phyloP scores from a whole-genome alignment of 257 asterid species.

The Solanum ossicruentum region DNA sequence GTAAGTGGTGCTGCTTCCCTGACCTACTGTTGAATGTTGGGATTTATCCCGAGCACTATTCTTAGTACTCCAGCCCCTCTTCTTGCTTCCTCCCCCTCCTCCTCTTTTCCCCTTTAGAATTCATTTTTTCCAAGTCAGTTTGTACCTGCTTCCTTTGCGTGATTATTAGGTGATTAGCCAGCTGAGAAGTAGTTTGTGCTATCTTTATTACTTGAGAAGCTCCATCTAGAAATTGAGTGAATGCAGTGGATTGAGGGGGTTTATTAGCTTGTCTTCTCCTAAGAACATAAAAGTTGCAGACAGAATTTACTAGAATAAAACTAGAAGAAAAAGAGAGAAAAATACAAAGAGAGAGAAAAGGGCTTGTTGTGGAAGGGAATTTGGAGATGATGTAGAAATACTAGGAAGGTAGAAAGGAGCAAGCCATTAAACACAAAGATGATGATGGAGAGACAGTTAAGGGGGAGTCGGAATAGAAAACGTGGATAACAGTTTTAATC shows the following conservation, averaged over 20 bases:
- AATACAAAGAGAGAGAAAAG: not conserved
- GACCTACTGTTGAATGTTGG: not conserved
- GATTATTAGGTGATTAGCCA: not conserved
- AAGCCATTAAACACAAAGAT: not conserved
- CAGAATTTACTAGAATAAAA: not conserved
- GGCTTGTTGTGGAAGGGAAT: not conserved
- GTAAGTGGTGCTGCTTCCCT: not conserved
- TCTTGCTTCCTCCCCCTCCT: not conserved
- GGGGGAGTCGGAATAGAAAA: not conserved
- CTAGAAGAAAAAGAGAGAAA: not conserved
- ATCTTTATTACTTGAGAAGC: not conserved
- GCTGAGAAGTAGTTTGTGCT: not conserved
- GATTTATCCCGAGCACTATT: not conserved
- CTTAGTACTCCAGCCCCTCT: not conserved
- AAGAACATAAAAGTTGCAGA: not conserved
- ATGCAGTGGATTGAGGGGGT: not conserved
- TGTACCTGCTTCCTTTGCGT: not conserved
- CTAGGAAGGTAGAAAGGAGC: not conserved
- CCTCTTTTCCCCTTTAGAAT: not conserved
- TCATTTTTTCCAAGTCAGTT: not conserved
- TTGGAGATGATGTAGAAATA: not conserved
- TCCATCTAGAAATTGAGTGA: not conserved
- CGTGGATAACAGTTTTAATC: not conserved
- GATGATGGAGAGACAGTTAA: not conserved
- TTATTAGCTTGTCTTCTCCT: not conserved